These are phyloP conservation scores for Allium cepa DNA, from an alignment of 106 monocot species.

Conservation along the genomic window DNA sequence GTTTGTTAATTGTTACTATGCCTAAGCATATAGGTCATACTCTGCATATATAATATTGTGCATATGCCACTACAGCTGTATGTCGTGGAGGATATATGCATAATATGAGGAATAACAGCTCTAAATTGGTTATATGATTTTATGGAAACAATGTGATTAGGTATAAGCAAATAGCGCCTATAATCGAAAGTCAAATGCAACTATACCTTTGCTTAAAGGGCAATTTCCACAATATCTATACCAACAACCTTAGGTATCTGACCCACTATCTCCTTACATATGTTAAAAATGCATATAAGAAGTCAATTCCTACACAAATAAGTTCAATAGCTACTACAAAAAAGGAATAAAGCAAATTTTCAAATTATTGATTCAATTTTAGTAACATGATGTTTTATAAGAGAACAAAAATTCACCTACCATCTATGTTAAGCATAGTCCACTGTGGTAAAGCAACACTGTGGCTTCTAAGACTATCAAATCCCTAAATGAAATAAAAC, in stretches of 20 bases:
- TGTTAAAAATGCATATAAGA: conserved; percentile 73
- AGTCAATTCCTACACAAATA: conserved; percentile 61
- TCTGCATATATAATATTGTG: too few species aligned
- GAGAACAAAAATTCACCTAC: conserved; percentile 42
- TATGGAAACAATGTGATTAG: background rate
- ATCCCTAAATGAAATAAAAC: conserved; percentile 44
- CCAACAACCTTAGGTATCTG: conserved; percentile 92
- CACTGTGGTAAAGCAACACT: conserved; percentile 92
- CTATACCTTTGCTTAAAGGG: conserved; percentile 96
- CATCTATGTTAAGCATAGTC: conserved; percentile 95
- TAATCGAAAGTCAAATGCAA: background rate
- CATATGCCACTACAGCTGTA: too few species aligned
- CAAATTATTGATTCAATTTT: too few species aligned
- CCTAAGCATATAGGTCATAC: too few species aligned
- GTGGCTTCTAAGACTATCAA: conserved; percentile 95
- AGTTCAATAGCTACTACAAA: background rate
- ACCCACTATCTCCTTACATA: conserved; percentile 81
- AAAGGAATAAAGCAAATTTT: too few species aligned
- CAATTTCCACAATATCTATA: conserved; percentile 96
- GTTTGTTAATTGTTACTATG: background rate
- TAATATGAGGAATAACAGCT: background rate
- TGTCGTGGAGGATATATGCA: too few species aligned
- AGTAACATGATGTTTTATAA: background rate
- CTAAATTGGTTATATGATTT: background rate
- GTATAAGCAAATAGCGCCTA: background rate